phyloP scores from a whole-genome alignment of 2,329 filamentous ascomycete genomes.

The Sphaceloma murrayae region DNA sequence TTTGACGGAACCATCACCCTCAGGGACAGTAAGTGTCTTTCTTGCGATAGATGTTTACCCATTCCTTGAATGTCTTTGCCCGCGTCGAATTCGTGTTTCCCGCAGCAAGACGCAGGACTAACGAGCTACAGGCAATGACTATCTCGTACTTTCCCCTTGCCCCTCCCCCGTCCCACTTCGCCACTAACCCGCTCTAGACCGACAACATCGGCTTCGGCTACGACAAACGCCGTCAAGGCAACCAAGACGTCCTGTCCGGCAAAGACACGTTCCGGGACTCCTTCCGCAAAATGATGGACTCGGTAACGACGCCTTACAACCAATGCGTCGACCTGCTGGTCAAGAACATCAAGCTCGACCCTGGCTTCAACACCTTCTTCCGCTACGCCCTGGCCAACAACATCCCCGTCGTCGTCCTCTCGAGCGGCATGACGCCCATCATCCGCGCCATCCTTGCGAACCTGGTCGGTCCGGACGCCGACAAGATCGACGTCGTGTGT shows the following conservation, averaged over 20 bases:
- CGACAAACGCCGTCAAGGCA: slow-evolving; percentile 60
- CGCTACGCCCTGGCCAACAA: slow-evolving; percentile 71
- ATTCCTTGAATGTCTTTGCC: no score
- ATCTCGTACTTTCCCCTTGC: slow-evolving; percentile 39
- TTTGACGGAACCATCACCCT: slow-evolving; percentile 94
- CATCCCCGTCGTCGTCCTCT: slow-evolving; percentile 84
- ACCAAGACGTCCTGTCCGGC: slow-evolving; percentile 65
- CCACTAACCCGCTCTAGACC: slow-evolving; percentile 46
- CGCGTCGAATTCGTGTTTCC: no score
- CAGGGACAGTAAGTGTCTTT: slow-evolving; percentile 52
- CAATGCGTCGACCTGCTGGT: slow-evolving; percentile 71
- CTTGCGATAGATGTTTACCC: no score
- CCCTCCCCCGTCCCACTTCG: not conserved
- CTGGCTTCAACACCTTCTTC: slow-evolving; percentile 80
- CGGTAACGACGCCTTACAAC: slow-evolving; percentile 67
- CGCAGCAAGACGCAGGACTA: not conserved
- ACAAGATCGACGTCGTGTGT: slow-evolving; percentile 79
- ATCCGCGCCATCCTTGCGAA: slow-evolving; percentile 75
- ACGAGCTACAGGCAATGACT: slow-evolving; percentile 49
- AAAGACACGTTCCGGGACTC: slow-evolving; percentile 68
- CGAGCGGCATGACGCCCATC: slow-evolving; percentile 84
- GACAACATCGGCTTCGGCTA: slow-evolving; percentile 82
- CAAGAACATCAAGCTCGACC: slow-evolving; percentile 79
- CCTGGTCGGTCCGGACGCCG: slow-evolving; percentile 67
- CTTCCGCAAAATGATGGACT: slow-evolving; percentile 89